These are phyloP conservation scores for Tubosaeta sp. DNA, from an alignment of 768 basidiomycete genomes.

Conservation along the genomic window DNA sequence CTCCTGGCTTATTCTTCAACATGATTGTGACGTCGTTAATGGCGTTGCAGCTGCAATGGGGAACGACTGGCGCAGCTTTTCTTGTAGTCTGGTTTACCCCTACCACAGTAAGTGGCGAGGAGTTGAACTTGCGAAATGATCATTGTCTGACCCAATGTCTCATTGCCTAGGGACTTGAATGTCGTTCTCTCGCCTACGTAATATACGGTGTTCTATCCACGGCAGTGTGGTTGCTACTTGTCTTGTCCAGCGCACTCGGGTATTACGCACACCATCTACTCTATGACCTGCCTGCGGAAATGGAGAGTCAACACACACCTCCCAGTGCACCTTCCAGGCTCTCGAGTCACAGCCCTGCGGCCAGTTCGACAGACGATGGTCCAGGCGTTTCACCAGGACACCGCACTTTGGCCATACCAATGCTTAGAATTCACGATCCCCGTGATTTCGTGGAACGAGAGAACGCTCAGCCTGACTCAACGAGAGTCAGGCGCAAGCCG, in stretches of 20 bases:
- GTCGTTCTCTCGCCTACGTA: slow-evolving; percentile 32
- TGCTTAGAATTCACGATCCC: neutral
- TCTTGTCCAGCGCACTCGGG: slow-evolving; percentile 15
- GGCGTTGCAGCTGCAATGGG: no score
- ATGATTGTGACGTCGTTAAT: no score
- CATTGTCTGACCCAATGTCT: neutral
- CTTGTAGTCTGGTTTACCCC: no score
- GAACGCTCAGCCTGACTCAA: neutral
- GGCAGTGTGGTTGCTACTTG: slow-evolving; percentile 27
- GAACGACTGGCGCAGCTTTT: no score
- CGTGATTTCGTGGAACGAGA: neutral
- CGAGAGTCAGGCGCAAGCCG: no score
- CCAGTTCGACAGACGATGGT: slow-evolving; percentile 6
- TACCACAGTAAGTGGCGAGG: neutral
- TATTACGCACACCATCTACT: no score
- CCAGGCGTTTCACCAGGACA: neutral
- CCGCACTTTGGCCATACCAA: neutral
- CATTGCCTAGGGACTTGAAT: slow-evolving; percentile 27
- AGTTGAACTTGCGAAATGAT: neutral
- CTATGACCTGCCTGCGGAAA: no score
- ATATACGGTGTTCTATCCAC: slow-evolving; percentile 29
- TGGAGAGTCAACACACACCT: no score
- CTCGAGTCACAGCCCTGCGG: no score
- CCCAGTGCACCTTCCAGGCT: no score
- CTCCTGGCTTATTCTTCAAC: no score